Evolutionary conservation across 2,329 filamentous ascomycete species (phyloP).

Genomic region (Diaporthe humulicola): DNA sequence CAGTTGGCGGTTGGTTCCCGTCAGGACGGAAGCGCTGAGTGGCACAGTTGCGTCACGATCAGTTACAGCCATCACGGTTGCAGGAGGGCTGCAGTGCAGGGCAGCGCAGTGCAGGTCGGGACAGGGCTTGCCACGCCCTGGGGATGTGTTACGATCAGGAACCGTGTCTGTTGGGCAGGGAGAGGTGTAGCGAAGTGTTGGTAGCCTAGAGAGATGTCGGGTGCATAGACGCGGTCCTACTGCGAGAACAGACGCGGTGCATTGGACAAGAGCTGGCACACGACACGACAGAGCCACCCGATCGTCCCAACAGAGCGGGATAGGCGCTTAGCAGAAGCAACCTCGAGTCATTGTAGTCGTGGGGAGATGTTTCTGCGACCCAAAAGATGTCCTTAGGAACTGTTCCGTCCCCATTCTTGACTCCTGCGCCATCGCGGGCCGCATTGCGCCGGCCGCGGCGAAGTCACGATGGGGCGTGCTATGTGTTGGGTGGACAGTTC

Average conservation of each 20-base stretch:
- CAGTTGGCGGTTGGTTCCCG: constrained; percentile 32
- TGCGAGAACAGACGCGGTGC: constrained; percentile 25
- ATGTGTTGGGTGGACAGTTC: background rate
- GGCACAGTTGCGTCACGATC: constrained; percentile 20
- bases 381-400: background rate
- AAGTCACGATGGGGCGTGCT: constrained; percentile 10
- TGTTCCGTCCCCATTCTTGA: background rate
- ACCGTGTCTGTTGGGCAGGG: constrained; percentile 5
- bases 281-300: constrained; percentile 6
- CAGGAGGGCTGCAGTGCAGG: constrained; percentile 17
- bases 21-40: constrained; percentile 32
- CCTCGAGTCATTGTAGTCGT: background rate
- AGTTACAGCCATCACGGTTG: constrained; percentile 16
- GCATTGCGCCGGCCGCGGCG: constrained; percentile 7
- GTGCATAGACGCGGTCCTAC: constrained; percentile 19
- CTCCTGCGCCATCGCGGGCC: constrained; percentile 26
- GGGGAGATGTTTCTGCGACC: constrained; percentile 10
- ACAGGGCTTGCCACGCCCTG: background rate
- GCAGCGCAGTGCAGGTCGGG: background rate
- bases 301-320: constrained; percentile 28
- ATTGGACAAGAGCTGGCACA: background rate
- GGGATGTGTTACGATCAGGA: background rate
- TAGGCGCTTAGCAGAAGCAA: constrained; percentile 31
- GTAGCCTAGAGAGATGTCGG: background rate
- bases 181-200: background rate